phyloP scores from a whole-genome alignment of 768 basidiomycete genomes.

The Calocybe indica region DNA sequence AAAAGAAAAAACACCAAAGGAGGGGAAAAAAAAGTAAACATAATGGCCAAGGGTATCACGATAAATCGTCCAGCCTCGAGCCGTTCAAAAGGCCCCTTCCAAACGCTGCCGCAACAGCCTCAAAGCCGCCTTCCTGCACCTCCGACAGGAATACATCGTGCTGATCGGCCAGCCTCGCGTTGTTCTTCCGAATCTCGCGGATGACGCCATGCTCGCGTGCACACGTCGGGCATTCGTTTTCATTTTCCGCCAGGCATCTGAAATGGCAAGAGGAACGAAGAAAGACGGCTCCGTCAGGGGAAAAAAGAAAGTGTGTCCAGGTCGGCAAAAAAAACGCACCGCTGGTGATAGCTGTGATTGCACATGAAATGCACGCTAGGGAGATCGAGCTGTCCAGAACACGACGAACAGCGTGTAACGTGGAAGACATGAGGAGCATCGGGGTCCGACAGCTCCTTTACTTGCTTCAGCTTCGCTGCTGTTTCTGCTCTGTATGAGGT shows the following conservation, averaged over 20 bases:
- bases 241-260: conserved; percentile 87
- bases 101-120: conserved; percentile 65
- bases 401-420: conserved; percentile 87
- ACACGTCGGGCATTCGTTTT: conserved; percentile 87
- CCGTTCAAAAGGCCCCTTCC: conserved; percentile 53
- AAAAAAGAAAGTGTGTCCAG: too few species aligned
- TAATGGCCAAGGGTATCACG: too few species aligned
- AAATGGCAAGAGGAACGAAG: not conserved
- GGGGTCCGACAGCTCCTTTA: conserved; percentile 74
- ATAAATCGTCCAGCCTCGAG: too few species aligned
- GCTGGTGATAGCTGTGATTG: conserved; percentile 93
- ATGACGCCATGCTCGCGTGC: conserved; percentile 84
- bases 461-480: conserved; percentile 69
- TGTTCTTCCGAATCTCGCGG: conserved; percentile 83
- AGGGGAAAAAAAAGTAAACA: too few species aligned
- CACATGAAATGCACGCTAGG: conserved; percentile 98
- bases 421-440: conserved; percentile 86
- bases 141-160: conserved; percentile 77
- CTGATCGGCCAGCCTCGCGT: conserved; percentile 76
- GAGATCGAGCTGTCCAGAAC: conserved; percentile 85
- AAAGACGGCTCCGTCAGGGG: not conserved
- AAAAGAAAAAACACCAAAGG: too few species aligned
- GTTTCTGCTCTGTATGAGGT: conserved; percentile 89
- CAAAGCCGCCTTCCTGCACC: conserved; percentile 68
- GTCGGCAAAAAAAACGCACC: conserved; percentile 39